phyloP scores from a whole-genome alignment of 495 filamentous ascomycete species.

The Oleoguttula mirabilis region DNA sequence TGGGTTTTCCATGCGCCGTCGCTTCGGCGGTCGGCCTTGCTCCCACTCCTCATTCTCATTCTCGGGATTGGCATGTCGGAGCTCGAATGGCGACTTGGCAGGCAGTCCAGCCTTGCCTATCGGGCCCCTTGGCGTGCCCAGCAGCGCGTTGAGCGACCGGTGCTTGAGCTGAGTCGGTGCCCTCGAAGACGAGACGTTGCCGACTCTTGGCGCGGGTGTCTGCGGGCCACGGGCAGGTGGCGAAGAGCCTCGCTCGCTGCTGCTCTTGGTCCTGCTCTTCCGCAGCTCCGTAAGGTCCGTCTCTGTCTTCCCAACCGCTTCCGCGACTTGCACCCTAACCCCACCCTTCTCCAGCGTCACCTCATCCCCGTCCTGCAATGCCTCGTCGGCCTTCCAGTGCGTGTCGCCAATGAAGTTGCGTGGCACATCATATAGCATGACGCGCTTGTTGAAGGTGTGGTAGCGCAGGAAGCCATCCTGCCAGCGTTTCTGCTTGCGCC shows the following conservation, averaged over 20 bases:
- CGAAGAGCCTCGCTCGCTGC: slow-evolving; percentile 10
- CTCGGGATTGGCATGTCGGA: slow-evolving; percentile 26
- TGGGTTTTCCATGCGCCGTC: slow-evolving; percentile 29
- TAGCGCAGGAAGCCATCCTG: slow-evolving; percentile 80
- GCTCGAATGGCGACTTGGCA: slow-evolving; percentile 39
- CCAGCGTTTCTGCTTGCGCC: slow-evolving; percentile 81
- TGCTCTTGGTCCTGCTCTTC: slow-evolving; percentile 49
- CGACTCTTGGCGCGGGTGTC: background rate
- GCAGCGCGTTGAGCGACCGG: slow-evolving; percentile 45
- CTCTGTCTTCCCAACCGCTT: slow-evolving; percentile 55
- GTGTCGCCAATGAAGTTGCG: slow-evolving; percentile 74
- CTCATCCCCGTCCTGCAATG: slow-evolving; percentile 66
- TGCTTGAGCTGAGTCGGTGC: slow-evolving; percentile 28
- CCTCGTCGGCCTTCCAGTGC: slow-evolving; percentile 59
- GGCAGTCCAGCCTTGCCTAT: slow-evolving; percentile 33
- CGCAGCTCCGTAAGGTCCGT: slow-evolving; percentile 65
- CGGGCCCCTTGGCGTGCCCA: slow-evolving; percentile 43
- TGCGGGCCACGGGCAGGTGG: slow-evolving; percentile 2
- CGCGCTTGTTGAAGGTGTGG: slow-evolving; percentile 81
- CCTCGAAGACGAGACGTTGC: background rate
- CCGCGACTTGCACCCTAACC: slow-evolving; percentile 65
- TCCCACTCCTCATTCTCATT: slow-evolving; percentile 23
- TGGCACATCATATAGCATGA: slow-evolving; percentile 79
- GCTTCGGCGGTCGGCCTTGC: slow-evolving; percentile 35
- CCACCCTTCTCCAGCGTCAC: slow-evolving; percentile 62